Evolutionary conservation across 2,329 filamentous ascomycete species (phyloP).

Genomic region (Apiospora kogelbergensis): DNA sequence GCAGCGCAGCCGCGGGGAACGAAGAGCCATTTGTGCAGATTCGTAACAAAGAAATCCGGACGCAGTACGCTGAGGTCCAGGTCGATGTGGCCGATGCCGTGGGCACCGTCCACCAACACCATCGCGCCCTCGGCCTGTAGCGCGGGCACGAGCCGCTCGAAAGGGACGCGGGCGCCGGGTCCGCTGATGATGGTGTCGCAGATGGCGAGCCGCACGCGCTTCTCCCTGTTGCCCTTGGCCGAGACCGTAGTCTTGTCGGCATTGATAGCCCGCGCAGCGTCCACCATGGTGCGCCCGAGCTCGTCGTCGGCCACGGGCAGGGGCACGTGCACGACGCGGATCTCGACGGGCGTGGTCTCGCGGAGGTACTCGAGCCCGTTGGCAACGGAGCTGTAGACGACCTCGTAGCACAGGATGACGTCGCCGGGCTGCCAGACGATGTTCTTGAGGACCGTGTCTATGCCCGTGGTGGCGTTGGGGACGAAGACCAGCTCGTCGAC

Average conservation of each 20-base stretch:
- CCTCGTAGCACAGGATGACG: slow-evolving; percentile 61
- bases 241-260: neutral
- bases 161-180: slow-evolving; percentile 65
- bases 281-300: slow-evolving; percentile 52
- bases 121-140: slow-evolving; percentile 58
- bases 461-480: slow-evolving; percentile 63
- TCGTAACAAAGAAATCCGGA: slow-evolving; percentile 67
- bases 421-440: slow-evolving; percentile 55
- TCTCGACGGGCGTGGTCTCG: slow-evolving; percentile 40
- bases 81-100: slow-evolving; percentile 63
- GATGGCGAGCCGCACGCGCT: slow-evolving; percentile 56
- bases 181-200: slow-evolving; percentile 66
- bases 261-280: slow-evolving; percentile 36
- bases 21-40: slow-evolving; percentile 70
- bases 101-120: slow-evolving; percentile 64
- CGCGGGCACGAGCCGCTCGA: slow-evolving; percentile 54
- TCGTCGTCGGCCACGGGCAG: slow-evolving; percentile 56
- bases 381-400: slow-evolving; percentile 62
- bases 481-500: slow-evolving; percentile 51
- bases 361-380: slow-evolving; percentile 55
- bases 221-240: slow-evolving; percentile 12
- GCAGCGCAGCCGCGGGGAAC: slow-evolving; percentile 64
- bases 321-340: slow-evolving; percentile 47
- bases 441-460: slow-evolving; percentile 64
- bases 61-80: slow-evolving; percentile 56